These are phyloP conservation scores for Crucibulum laeve DNA, from an alignment of 768 basidiomycete genomes.

Conservation along the genomic window DNA sequence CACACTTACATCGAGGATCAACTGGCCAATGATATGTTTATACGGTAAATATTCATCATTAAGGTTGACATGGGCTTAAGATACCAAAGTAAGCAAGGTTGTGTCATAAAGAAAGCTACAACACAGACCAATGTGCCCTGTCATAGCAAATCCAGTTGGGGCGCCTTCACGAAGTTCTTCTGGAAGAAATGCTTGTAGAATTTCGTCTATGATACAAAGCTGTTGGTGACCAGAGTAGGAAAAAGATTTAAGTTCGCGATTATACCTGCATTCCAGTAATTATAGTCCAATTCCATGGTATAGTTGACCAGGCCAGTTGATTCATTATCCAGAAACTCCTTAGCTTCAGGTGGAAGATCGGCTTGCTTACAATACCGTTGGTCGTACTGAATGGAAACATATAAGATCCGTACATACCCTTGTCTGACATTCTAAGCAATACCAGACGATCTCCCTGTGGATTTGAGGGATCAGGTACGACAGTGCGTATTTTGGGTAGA, in stretches of 20 bases:
- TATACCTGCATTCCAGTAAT: constrained; percentile 85
- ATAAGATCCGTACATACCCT: constrained; percentile 42
- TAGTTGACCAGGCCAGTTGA: constrained; percentile 54
- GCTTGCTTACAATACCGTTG: constrained; percentile 49
- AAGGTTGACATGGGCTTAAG: constrained; percentile 95
- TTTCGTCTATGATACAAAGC: constrained; percentile 59
- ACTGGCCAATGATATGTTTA: constrained; percentile 85
- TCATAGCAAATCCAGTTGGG: constrained; percentile 83
- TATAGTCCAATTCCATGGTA: constrained; percentile 66
- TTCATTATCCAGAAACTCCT: constrained; percentile 52
- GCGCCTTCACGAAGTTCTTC: constrained; percentile 71
- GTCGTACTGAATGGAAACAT: constrained; percentile 7
- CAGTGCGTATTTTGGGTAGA: constrained; percentile 62
- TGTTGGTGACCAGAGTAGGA: not conserved
- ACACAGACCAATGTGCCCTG: constrained; percentile 82
- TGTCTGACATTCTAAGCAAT: constrained; percentile 53
- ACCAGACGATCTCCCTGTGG: constrained; percentile 57
- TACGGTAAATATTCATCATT: constrained; percentile 89
- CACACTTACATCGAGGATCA: constrained; percentile 78
- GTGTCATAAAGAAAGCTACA: not conserved
- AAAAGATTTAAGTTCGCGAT: not conserved
- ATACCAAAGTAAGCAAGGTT: no score
- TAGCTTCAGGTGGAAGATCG: constrained; percentile 55
- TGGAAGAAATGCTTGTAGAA: constrained; percentile 79
- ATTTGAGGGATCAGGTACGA: constrained; percentile 47